These are phyloP conservation scores for slime mould (Dictyostelium discoideum) DNA, from an alignment of 78 protist species.

Conservation along the genomic window DNA sequence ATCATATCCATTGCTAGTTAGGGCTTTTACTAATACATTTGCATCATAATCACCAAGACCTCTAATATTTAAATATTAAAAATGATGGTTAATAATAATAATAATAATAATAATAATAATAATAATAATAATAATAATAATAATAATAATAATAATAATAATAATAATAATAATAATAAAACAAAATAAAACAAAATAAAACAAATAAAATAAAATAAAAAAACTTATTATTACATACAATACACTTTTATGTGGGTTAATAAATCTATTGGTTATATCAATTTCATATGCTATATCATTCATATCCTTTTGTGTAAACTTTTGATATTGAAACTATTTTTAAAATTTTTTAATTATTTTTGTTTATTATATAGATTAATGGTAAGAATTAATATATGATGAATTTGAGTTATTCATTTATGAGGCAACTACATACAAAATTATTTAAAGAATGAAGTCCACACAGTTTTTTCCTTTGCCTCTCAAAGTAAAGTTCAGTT, in stretches of 20 bases:
- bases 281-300: slow-evolving; percentile 47
- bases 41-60: slow-evolving; percentile 75
- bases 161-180: not conserved
- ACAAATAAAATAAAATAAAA: too few species aligned
- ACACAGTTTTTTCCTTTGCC: slow-evolving; percentile 40
- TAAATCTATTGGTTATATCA: slow-evolving; percentile 30
- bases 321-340: slow-evolving; percentile 45
- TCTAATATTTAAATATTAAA: not conserved
- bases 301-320: slow-evolving; percentile 14
- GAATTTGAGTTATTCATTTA: too few species aligned
- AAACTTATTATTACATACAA: not conserved
- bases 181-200: too few species aligned
- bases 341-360: not conserved
- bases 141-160: not conserved
- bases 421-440: slow-evolving; percentile 4
- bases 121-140: not conserved
- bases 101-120: not conserved
- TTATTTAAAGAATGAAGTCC: slow-evolving; percentile 67
- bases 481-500: slow-evolving; percentile 41
- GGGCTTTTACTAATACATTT: slow-evolving; percentile 45
- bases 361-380: not conserved
- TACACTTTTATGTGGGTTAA: slow-evolving; percentile 56
- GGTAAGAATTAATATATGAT: too few species aligned
- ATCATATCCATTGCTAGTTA: slow-evolving; percentile 7
- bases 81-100: not conserved